These are phyloP conservation scores for Hymenoscyphus occultus DNA, from an alignment of 2,329 filamentous ascomycete species.

Conservation along the genomic window DNA sequence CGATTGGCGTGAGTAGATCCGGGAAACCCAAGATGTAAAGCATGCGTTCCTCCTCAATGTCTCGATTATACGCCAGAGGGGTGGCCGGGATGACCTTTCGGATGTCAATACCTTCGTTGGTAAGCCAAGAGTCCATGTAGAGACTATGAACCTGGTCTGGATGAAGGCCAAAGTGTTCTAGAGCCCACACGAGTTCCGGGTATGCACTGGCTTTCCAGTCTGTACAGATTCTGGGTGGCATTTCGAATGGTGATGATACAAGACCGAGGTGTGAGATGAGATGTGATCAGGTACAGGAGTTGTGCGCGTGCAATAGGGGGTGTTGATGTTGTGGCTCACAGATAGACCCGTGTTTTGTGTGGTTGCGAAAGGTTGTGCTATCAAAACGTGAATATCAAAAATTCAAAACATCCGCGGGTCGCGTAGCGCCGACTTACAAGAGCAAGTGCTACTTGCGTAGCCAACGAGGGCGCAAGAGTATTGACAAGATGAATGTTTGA, in stretches of 20 bases:
- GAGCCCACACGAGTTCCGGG: not conserved
- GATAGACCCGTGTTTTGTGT: not conserved
- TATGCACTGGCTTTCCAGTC: not conserved
- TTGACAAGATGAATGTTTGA: not conserved
- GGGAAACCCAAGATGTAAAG: constrained; percentile 28
- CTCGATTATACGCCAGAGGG: constrained; percentile 20
- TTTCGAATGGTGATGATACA: not conserved
- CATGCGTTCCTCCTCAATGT: constrained; percentile 20
- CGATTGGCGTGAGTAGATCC: constrained; percentile 10
- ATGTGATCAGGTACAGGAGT: not conserved
- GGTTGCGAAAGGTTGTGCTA: not conserved
- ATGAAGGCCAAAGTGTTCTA: not conserved
- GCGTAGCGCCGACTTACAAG: not conserved
- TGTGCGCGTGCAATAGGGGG: not conserved
- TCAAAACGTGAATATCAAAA: not conserved
- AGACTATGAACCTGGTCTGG: not conserved
- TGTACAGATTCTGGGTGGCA: not conserved
- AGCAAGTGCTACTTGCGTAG: not conserved
- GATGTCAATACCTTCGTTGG: not conserved
- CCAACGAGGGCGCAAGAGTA: not conserved
- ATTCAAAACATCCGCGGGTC: not conserved
- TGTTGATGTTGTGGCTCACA: not conserved
- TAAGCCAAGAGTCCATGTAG: not conserved
- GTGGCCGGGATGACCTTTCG: constrained; percentile 24
- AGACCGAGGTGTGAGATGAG: not conserved